Base-by-base conservation (phyloP, 148 eudicot genomes). In the Mesembryanthemum crystallinum region DNA sequence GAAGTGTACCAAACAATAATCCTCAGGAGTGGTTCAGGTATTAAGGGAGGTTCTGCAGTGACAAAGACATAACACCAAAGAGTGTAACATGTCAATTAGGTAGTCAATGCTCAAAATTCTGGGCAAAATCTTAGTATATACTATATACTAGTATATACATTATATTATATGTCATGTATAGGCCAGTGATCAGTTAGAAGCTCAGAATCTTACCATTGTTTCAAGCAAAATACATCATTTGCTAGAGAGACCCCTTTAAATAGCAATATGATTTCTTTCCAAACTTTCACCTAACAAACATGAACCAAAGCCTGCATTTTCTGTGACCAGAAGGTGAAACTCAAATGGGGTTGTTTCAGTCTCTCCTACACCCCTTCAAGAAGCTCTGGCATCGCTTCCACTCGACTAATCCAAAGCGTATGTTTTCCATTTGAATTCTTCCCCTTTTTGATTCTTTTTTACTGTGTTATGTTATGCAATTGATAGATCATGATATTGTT, bases 291-390 rank as follows among this genome's bases (percentile, higher is more conserved):
- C 84, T 73, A 79, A 72, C 73, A 63, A 79, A 68, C 69, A 63
- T 64, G 69, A 74, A 54, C 65, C 72, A 58, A 54, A 55, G 8
- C 57, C 45, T 49, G 43, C 28, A 28, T 17, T 43, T 37, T 32
- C 51, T 67, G 33, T 67, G 73, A 25, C 55, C 33, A 39, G n/a
- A n/a, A 35, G 39, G 9, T 45, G 42, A 29, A 25, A 5, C 62
- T 73, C 67, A 39, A 72, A 87, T 89, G 92, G 86, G 86, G 25
- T 87, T 86, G 87, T 71, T 83, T 87, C 82, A 58, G 27, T 85
- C 90, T 57, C 58, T 89, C 73, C 24, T 89, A 52, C 83, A 67
- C 69, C 90, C 92, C 11, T 78, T 85, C 77, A 87, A 85, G 85
- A 87, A 85, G 74, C 82, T 89, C 42, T 83, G 83, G 87, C 64